A percentile compares a stretch with the other conserved stretches of the same genome.
These are phyloP conservation scores for Eudorina sp. DNA, from an alignment of 139 green algal species.

Conservation along the genomic window DNA sequence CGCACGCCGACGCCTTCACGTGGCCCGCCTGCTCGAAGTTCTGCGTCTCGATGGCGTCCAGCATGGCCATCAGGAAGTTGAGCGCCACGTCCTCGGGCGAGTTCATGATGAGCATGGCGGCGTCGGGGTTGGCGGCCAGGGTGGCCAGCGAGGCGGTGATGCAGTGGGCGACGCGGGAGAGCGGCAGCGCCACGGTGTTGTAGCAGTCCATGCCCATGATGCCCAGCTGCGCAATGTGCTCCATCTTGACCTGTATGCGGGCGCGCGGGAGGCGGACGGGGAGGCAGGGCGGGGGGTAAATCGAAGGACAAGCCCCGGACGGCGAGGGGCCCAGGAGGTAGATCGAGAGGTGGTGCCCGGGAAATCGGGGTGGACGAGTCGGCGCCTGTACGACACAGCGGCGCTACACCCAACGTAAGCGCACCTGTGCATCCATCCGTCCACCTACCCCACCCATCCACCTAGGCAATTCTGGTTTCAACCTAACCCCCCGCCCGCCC, in stretches of 20 bases:
- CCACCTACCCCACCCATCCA: no score
- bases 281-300: no score
- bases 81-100: slow-evolving; percentile 58
- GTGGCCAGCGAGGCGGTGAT: slow-evolving; percentile 66
- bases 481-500: no score
- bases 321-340: no score
- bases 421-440: no score
- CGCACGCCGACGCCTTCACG: slow-evolving; percentile 74
- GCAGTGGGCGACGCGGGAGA: slow-evolving; percentile 69
- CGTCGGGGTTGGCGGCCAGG: slow-evolving; percentile 63
- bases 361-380: no score
- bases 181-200: slow-evolving; percentile 56
- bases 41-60: slow-evolving; percentile 63
- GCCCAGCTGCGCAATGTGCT: slow-evolving; percentile 68
- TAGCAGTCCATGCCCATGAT: slow-evolving; percentile 67
- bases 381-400: no score
- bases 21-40: slow-evolving; percentile 67
- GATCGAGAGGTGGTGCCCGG: no score
- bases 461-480: no score
- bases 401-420: no score
- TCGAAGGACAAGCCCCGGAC: no score
- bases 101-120: slow-evolving; percentile 73
- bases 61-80: slow-evolving; percentile 65
- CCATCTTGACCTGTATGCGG: slow-evolving; percentile 62
- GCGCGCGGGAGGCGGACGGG: no score